Evolutionary conservation across 2,329 filamentous ascomycete genomes (phyloP), one percentile per base, ranked within the genome.

Genomic region (Aspergillus nomiae): DNA sequence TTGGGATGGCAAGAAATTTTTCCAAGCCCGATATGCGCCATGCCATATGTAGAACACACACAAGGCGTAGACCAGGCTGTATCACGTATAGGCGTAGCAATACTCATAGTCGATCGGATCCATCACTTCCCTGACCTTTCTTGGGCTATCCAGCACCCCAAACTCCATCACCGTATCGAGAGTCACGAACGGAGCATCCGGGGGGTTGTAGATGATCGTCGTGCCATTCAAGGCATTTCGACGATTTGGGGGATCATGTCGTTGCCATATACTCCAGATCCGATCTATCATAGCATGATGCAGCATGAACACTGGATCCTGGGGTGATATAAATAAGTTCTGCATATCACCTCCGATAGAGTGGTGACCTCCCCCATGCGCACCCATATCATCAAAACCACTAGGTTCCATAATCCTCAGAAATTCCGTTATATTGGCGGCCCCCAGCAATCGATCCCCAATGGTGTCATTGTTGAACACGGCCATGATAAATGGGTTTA

Each of bases 271-370:
- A 57, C 64, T 70, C 74, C 73, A 76, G 21, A 76, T 28, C 19
- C 71, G 66, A 58, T 76, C 73, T 1, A 76, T 60, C 61, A 75
- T 70, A 9, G 65, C 56, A 55, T 75, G 74, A 58, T 76, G 74
- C 21, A 76, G 66, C 63, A 74, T 75, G 60, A 75, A 76, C 11
- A 72, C 55, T 1, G 73, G 73, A 63, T 76, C 72, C 38, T 65
- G 64, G 3, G 64, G 64, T 45, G 61, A 56, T 2, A 59, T 12
- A n/a, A 59, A 65, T 24, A 63, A 58, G 45, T 65, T 58, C 4
- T 32, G 19, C 64, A 65, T 63, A 1, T 41, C 28, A 9, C 56
- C 41, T 21, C 53, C 56, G 2, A 63, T 26, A 11, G 53, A n/a
- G 24, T 28, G 36, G 55, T 65, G 63, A 3, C 53, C 61, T 0